These are phyloP conservation scores for Coemansia sp. DNA, from an alignment of 192 early-diverging fungal species.

Conservation along the genomic window DNA sequence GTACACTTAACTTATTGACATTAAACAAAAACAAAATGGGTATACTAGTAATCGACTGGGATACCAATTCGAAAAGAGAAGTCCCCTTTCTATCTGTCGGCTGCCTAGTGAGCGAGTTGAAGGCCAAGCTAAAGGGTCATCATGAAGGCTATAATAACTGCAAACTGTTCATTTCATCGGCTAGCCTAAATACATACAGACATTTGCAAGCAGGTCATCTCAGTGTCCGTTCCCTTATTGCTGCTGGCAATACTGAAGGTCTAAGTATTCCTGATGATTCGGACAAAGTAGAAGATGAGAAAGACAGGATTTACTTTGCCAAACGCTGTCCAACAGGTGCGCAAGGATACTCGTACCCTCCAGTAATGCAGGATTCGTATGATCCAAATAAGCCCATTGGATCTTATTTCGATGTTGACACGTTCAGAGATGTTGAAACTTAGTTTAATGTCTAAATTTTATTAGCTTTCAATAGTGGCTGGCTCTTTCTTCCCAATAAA, in stretches of 20 bases:
- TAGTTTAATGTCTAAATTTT: not conserved
- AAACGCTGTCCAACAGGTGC: not conserved
- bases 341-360: not conserved
- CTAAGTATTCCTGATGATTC: not conserved
- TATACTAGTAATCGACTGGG: not conserved
- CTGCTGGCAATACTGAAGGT: not conserved
- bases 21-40: not conserved
- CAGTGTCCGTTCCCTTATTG: not conserved
- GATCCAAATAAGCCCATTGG: not conserved
- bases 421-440: not conserved
- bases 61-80: not conserved
- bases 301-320: not conserved
- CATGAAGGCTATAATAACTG: not conserved
- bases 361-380: not conserved
- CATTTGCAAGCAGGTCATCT: not conserved
- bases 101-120: not conserved
- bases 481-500: not conserved
- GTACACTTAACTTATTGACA: not conserved
- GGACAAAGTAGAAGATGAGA: not conserved
- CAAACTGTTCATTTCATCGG: not conserved
- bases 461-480: not conserved
- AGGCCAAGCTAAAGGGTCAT: not conserved
- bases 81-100: not conserved
- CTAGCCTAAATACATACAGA: not conserved
- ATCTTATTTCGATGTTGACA: not conserved